phyloP scores from a whole-genome alignment of 495 filamentous ascomycete genomes.

The Penicillium robsamsonii region DNA sequence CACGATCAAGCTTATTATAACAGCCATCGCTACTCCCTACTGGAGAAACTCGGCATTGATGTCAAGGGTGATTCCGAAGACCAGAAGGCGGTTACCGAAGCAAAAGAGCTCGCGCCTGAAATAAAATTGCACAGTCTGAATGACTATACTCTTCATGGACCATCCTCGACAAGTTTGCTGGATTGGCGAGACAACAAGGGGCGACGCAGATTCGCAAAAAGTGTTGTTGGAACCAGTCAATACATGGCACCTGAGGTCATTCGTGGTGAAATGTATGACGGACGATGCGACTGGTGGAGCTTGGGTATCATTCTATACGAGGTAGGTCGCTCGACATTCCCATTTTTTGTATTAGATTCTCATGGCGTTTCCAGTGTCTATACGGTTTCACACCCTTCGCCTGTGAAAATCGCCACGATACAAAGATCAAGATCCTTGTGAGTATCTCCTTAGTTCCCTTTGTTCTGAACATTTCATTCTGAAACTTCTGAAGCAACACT shows the following conservation, averaged over 20 bases:
- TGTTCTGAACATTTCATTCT: neutral
- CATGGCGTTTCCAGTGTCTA: constrained; percentile 56
- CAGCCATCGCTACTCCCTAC: constrained; percentile 72
- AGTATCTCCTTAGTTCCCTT: constrained; percentile 23
- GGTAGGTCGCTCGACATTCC: constrained; percentile 34
- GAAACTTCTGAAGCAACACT: constrained; percentile 40
- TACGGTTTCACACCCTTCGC: constrained; percentile 91
- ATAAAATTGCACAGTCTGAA: constrained; percentile 1
- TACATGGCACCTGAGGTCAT: constrained; percentile 98
- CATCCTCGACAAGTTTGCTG: constrained; percentile 48
- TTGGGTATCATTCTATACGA: constrained; percentile 90
- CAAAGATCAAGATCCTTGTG: constrained; percentile 77
- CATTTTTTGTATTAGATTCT: neutral
- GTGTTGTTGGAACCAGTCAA: constrained; percentile 93
- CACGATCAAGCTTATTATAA: constrained; percentile 85
- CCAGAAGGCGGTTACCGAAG: constrained; percentile 48
- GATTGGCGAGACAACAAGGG: constrained; percentile 76
- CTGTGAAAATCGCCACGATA: constrained; percentile 73
- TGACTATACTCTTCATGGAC: constrained; percentile 15
- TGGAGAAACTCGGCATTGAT: constrained; percentile 70
- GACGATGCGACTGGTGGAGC: constrained; percentile 95
- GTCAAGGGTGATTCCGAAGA: constrained; percentile 77
- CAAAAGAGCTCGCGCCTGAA: constrained; percentile 16
- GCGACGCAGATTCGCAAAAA: constrained; percentile 70
- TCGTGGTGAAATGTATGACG: constrained; percentile 79